A percentile compares a stretch with the other conserved stretches of the same genome.
phyloP scores from a whole-genome alignment of 2,329 filamentous ascomycete species.

The Didymella arachidicola region DNA sequence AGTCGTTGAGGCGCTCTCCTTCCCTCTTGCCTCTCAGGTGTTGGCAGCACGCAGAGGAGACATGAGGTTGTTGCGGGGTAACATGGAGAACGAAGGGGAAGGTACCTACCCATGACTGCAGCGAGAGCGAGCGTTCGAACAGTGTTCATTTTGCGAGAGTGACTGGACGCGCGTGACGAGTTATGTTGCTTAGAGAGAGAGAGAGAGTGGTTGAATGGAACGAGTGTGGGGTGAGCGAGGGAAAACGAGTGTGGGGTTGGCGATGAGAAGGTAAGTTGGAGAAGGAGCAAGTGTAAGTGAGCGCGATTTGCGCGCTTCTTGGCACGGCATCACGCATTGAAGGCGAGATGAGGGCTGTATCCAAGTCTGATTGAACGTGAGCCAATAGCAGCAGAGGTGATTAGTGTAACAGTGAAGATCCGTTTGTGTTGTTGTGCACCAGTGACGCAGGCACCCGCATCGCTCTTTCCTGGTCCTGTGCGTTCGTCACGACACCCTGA shows the following conservation, averaged over 20 bases:
- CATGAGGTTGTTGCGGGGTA: not conserved
- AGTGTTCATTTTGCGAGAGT: constrained; percentile 18
- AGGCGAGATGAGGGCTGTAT: constrained; percentile 8
- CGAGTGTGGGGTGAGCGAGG: constrained; percentile 15
- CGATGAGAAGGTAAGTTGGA: constrained; percentile 4
- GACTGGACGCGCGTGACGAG: not conserved
- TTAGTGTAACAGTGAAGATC: constrained; percentile 18
- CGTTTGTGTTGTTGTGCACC: constrained; percentile 22
- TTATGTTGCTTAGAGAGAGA: constrained; percentile 9
- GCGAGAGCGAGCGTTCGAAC: constrained; percentile 21
- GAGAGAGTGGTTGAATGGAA: constrained; percentile 5
- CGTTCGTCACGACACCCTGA: constrained; percentile 9
- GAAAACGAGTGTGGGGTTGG: constrained; percentile 17
- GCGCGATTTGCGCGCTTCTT: constrained; percentile 1
- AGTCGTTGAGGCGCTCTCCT: not conserved
- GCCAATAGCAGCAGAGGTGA: constrained; percentile 17
- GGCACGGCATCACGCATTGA: constrained; percentile 5
- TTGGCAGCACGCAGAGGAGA: not conserved
- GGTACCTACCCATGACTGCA: constrained; percentile 23
- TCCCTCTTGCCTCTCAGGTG: constrained; percentile 4
- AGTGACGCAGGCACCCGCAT: constrained; percentile 16
- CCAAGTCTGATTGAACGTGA: constrained; percentile 1
- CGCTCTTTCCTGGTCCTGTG: constrained; percentile 14
- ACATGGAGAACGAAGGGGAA: not conserved
- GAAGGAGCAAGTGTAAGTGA: constrained; percentile 19